Evolutionary conservation across 164 flowering plant species (phyloP), one percentile per base, ranked within the genome.

Genomic region (Echeveria elegans): DNA sequence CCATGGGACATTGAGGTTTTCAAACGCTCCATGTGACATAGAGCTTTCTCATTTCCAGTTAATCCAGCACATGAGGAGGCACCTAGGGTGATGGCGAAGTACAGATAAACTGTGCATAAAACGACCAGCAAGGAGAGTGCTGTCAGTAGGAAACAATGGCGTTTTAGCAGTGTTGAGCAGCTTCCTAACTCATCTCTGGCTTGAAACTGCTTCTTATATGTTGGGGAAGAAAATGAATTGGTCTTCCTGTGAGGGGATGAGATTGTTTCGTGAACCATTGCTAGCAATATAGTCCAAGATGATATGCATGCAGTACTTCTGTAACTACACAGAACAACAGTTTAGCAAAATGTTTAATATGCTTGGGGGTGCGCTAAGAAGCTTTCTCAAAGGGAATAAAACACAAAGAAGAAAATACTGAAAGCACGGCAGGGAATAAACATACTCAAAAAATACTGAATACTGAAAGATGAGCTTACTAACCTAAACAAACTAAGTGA

Each of bases 51-150:
- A 4, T 74, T 58, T 34, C 85, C 91, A 2, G 70, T 63, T 75
- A 89, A 68, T 0, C 81, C 87, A 5, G 81, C 79, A 48, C 96
- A 89, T 6, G 83, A 70, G 26, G 69, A n/a, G 37, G 72, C 70
- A 11, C 89, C 93, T 60, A 89, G 72, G 26, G 91, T 89, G 72
- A 89, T 77, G 2, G 93, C 96, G 70, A 89, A 87, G 74, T 89
- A 87, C 48, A 89, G 89, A 70, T 89, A 89, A 31, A 89, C 34
- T 3, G 85, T 79, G 80, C 96, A 89, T 9, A 89, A 77, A 73
- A 85, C 68, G 67, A 74, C 77, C 68, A 89, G 69, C 62, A 89
- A 83, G 32, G 53, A 77, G 47, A 87, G 78, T 47, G 83, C 82
- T n/a, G 83, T 80, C 66, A 89, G 77, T 29, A 89, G 82, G 76